phyloP scores from a whole-genome alignment of 2,329 filamentous ascomycete genomes.

The Pyrenochaeta sp. region DNA sequence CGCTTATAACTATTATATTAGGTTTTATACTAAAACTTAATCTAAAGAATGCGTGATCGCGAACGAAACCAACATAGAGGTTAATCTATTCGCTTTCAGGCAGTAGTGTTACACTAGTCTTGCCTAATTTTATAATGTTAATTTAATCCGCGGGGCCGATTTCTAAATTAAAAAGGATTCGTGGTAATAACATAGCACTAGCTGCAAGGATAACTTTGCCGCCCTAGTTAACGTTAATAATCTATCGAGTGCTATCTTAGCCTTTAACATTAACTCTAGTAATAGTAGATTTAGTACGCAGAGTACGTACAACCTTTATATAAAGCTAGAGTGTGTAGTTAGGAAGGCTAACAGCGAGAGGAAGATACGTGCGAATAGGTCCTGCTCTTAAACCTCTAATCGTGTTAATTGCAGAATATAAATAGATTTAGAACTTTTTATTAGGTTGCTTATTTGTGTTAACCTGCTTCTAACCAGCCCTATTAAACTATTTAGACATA shows the following conservation, averaged over 20 bases:
- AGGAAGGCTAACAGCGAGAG: constrained; percentile 12
- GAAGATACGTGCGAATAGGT: constrained; percentile 29
- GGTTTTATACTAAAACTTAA: constrained; percentile 18
- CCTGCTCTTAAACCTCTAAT: constrained; percentile 23
- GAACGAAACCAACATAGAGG: constrained; percentile 35
- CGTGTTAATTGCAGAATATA: constrained; percentile 17
- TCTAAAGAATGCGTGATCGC: constrained; percentile 27
- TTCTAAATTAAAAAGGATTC: constrained; percentile 33
- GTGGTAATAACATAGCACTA: constrained; percentile 30
- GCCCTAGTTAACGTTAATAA: constrained; percentile 24
- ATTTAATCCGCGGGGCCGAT: constrained; percentile 36
- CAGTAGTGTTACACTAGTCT: constrained; percentile 19
- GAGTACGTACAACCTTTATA: constrained; percentile 27
- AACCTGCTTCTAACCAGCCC: constrained; percentile 22
- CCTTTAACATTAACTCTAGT: constrained; percentile 28
- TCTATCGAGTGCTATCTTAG: constrained; percentile 12
- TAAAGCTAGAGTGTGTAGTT: constrained; percentile 33
- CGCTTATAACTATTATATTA: constrained; percentile 14
- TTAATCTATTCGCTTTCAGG: constrained; percentile 27
- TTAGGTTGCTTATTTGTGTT: constrained; percentile 27
- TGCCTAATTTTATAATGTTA: constrained; percentile 22
- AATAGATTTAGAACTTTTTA: constrained; percentile 25
- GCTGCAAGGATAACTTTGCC: constrained; percentile 36
- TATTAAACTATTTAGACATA: constrained; percentile 20
- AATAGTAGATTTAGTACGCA: constrained; percentile 18